A percentile compares a stretch with the other conserved stretches of the same genome.
Evolutionary conservation across 2,329 filamentous ascomycete genomes (phyloP).

Genomic region (Pseudogymnoascus sp.): DNA sequence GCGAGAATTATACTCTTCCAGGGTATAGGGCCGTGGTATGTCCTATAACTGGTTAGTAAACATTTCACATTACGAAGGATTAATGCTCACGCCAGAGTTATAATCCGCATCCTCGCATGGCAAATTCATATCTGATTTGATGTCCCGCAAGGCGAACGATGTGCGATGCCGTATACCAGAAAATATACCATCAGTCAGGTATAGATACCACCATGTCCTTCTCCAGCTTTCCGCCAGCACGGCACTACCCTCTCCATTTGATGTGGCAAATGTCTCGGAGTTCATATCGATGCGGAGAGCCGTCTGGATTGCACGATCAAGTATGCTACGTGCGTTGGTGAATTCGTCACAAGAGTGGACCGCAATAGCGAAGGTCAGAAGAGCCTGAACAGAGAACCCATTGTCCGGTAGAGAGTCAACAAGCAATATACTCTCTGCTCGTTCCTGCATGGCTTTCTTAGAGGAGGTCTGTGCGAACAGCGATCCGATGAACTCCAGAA

Average conservation of each 20-base stretch:
- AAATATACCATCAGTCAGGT: conserved; percentile 24
- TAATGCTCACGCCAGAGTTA: conserved; percentile 30
- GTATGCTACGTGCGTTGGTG: conserved; percentile 1
- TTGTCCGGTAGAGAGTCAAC: conserved; percentile 4
- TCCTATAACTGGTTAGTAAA: conserved; percentile 21
- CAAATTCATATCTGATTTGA: conserved; percentile 30
- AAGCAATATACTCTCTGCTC: not conserved
- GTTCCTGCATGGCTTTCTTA: not conserved
- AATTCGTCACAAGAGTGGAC: conserved; percentile 11
- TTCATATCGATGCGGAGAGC: conserved; percentile 11
- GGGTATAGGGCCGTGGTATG: conserved; percentile 30
- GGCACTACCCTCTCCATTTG: conserved; percentile 26
- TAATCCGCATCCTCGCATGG: conserved; percentile 37
- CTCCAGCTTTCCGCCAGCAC: conserved; percentile 35
- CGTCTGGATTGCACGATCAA: conserved; percentile 9
- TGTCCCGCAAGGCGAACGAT: conserved; percentile 24
- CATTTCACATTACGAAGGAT: not conserved
- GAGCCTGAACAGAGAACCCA: conserved; percentile 11
- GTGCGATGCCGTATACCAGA: conserved; percentile 17
- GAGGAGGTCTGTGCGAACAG: conserved; percentile 23
- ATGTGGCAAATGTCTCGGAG: conserved; percentile 6
- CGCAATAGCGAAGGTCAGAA: conserved; percentile 4
- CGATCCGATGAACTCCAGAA: conserved; percentile 34
- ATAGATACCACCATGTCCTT: conserved; percentile 36
- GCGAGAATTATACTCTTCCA: conserved; percentile 30